These are phyloP conservation scores for Psidium guajava DNA, from an alignment of 345 rosid genomes.

Conservation along the genomic window DNA sequence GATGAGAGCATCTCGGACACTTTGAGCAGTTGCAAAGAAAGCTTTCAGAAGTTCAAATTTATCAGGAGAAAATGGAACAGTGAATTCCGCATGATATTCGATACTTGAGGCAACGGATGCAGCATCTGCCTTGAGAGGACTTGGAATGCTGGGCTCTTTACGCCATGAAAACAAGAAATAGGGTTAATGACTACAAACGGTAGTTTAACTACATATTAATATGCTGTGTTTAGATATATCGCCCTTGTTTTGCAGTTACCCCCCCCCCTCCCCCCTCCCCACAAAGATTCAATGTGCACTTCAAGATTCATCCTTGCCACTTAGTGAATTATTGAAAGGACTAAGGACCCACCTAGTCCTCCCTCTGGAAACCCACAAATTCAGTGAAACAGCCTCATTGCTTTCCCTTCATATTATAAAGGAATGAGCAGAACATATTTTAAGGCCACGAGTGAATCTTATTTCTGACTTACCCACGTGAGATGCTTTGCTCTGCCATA, in stretches of 20 bases:
- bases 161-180: neutral
- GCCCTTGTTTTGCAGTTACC: neutral
- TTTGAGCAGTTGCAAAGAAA: conserved; percentile 38
- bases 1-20: conserved; percentile 38
- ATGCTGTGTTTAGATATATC: neutral
- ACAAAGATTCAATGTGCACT: neutral
- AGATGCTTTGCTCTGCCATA: neutral
- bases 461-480: neutral
- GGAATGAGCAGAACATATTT: neutral
- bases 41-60: conserved; percentile 44
- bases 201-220: neutral
- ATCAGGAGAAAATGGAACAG: conserved; percentile 40
- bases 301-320: neutral
- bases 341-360: neutral
- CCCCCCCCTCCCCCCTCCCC: neutral
- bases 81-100: conserved; percentile 46
- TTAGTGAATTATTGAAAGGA: neutral
- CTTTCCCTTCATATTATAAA: neutral
- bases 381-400: neutral
- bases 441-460: neutral
- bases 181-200: neutral
- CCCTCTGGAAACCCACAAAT: neutral
- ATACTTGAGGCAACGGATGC: conserved; percentile 34
- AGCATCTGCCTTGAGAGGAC: conserved; percentile 16
- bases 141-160: conserved; percentile 12